Percentiles rank a stretch among this genome's conserved stretches.
phyloP scores from a whole-genome alignment of 176 grass and related monocot species.

The Tuctoria greenei region DNA sequence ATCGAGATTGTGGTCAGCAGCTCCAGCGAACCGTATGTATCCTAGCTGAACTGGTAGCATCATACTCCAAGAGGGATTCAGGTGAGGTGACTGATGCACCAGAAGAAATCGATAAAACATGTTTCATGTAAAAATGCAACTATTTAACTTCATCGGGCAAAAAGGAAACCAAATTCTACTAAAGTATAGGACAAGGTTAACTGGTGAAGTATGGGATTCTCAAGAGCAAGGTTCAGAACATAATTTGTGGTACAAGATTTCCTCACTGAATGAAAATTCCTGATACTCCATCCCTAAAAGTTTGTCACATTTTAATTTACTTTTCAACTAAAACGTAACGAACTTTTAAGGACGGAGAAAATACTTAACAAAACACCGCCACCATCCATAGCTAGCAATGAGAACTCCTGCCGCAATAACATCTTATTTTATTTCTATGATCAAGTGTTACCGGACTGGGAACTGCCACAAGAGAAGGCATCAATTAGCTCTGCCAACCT shows the following conservation, averaged over 20 bases:
- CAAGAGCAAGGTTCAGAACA: conserved; percentile 20
- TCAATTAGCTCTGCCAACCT: conserved; percentile 89
- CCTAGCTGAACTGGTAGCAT: too few relatives aligned
- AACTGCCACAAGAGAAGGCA: conserved; percentile 99
- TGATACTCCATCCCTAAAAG: too few relatives aligned
- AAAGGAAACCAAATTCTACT: not conserved
- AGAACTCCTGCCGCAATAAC: conserved; percentile 25
- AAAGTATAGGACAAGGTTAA: conserved; percentile 6
- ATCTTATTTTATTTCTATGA: conserved; percentile 39
- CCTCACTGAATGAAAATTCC: not conserved
- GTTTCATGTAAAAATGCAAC: not conserved
- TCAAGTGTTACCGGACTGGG: conserved; percentile 52
- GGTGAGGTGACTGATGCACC: not conserved
- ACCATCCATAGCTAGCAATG: conserved; percentile 19
- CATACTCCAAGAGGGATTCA: not conserved
- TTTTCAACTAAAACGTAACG: too few relatives aligned
- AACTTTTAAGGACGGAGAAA: too few relatives aligned
- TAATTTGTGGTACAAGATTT: not conserved
- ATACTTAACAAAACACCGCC: conserved; percentile 30
- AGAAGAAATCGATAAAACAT: not conserved
- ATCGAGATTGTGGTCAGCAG: too few relatives aligned
- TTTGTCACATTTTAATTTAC: too few relatives aligned
- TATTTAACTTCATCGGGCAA: not conserved
- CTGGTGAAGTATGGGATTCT: not conserved
- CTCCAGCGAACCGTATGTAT: too few relatives aligned